Evolutionary conservation across 257 asterid genomes (phyloP).

Genomic region (Fraxinus anomala): DNA sequence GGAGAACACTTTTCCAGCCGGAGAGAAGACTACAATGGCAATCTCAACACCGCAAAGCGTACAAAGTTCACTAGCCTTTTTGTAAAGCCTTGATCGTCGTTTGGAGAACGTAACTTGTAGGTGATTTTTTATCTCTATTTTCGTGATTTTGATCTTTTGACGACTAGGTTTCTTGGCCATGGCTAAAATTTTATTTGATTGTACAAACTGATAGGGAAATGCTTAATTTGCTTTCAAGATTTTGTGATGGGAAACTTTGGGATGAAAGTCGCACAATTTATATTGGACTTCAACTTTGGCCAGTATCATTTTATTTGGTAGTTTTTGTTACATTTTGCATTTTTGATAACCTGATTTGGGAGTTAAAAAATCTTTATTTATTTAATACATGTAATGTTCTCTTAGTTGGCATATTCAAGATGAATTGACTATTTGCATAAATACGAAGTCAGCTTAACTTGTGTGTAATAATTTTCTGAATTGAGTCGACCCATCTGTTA

Average conservation of each 20-base stretch:
- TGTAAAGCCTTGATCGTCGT: constrained; percentile 65
- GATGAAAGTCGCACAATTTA: constrained; percentile 28
- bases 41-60: constrained; percentile 72
- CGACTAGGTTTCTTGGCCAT: constrained; percentile 68
- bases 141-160: constrained; percentile 74
- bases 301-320: not conserved
- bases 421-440: not conserved
- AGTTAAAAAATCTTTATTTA: constrained; percentile 45
- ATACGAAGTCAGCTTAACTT: not conserved
- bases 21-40: constrained; percentile 65
- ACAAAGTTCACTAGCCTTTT: constrained; percentile 78
- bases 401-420: not conserved
- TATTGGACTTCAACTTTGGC: constrained; percentile 20
- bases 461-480: not conserved
- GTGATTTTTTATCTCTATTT: constrained; percentile 65
- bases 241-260: not conserved
- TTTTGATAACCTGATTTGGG: constrained; percentile 51
- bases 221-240: constrained; percentile 6
- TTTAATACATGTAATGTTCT: constrained; percentile 30
- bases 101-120: constrained; percentile 77
- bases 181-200: not conserved
- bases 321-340: constrained; percentile 7
- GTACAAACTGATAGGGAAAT: not conserved
- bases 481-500: constrained; percentile 24
- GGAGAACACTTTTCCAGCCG: constrained; percentile 76